Evolutionary conservation across 331 rosid species (phyloP), one percentile per base, ranked within the genome.

Genomic region (Rosa hybrid): DNA sequence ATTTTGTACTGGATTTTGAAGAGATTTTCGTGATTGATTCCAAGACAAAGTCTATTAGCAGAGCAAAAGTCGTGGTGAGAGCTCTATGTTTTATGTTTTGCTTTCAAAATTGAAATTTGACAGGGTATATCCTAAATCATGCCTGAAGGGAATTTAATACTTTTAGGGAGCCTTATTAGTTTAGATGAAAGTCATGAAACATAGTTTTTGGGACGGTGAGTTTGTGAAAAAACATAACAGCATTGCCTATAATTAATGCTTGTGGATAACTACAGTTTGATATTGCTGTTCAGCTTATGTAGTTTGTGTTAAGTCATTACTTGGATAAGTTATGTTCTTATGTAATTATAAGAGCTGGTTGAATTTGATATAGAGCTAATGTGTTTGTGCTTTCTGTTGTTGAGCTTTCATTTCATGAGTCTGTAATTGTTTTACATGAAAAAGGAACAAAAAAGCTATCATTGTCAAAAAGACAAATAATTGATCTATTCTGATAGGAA

Each of bases 21-120:
- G 98, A 94, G 88, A 92, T 92, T 76, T 94, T 92, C 78, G 88
- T 92, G 8, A 88, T 94, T 69, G 97, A 94, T 83, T 94, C 98
- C 81, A 92, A 84, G 79, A 86, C 96, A 46, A 94, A 92, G 85
- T 94, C 98, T 39, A 91, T 94, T 48, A 91, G 92, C 74, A 86
- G 98, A 86, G 98, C 98, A 42, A 94, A 83, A 90, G 86, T 92
- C 75, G 53, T 92, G 90, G 98, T 94, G 86, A 91, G 90, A 8
- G 53, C 16, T 71, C 71, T 69, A 48, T 7, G 30, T 44, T 62
- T 39, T 72, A 25, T 60, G 74, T 34, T 18, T 48, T 4, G 12
- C 56, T 57, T 67, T 54, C 27, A 30, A 25, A 76, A 7, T 21
- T 71, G 1, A 8, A 12, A 62, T 71, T 39, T 56, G 6, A 21